These are phyloP conservation scores for Salvia hispanica DNA, from an alignment of 257 asterid species.

Conservation along the genomic window DNA sequence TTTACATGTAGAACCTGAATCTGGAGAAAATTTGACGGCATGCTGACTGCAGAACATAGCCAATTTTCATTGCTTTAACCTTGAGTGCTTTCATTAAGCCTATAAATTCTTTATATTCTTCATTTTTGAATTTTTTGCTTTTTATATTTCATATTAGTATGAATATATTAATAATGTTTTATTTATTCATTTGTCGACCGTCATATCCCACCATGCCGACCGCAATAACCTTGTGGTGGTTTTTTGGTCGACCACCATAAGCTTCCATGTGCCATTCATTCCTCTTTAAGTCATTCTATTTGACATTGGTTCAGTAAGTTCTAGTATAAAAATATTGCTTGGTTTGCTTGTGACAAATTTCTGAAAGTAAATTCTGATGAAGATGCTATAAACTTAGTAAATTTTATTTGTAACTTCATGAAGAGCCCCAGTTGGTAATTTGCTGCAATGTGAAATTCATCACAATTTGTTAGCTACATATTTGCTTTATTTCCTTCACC, in stretches of 20 bases:
- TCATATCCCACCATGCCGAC: no score
- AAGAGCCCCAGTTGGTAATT: conserved; percentile 16
- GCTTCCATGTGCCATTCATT: not conserved
- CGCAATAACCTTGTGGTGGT: no score
- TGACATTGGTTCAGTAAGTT: conserved; percentile 7
- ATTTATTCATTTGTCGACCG: no score
- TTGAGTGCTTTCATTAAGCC: no score
- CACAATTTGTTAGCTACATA: conserved; percentile 11
- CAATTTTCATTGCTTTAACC: no score
- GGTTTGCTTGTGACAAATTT: conserved; percentile 1
- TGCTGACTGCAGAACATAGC: not conserved
- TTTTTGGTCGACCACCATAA: no score
- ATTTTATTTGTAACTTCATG: conserved; percentile 8
- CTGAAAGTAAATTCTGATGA: conserved; percentile 18
- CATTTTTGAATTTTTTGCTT: no score
- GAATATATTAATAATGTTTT: no score
- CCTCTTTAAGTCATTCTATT: conserved; percentile 23
- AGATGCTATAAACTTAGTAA: conserved; percentile 14
- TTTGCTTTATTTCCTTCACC: conserved; percentile 23
- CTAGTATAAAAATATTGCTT: conserved; percentile 1
- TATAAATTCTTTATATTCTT: no score
- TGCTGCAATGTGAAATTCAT: conserved; percentile 3
- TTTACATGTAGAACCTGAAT: conserved; percentile 22
- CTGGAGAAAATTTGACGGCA: not conserved
- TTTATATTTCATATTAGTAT: no score